Evolutionary conservation across 2,329 filamentous ascomycete species (phyloP).

Genomic region (Nothophoma quercina): DNA sequence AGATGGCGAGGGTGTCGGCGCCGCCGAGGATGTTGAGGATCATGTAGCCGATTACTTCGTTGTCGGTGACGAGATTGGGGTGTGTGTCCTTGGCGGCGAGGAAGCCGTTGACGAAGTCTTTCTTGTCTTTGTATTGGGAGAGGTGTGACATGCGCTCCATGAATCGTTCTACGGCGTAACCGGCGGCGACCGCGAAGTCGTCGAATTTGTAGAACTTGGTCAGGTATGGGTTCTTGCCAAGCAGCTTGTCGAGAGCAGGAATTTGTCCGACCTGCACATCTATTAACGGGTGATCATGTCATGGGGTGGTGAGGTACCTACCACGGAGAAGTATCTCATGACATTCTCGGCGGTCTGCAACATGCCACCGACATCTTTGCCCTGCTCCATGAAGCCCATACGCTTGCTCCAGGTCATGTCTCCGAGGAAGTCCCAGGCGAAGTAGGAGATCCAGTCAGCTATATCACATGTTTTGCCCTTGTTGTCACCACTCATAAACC

Average conservation of each 20-base stretch:
- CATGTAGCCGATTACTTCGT: constrained; percentile 43
- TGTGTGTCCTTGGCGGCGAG: constrained; percentile 27
- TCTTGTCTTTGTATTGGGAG: constrained; percentile 24
- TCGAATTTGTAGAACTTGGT: constrained; percentile 33
- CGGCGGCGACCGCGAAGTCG: constrained; percentile 32
- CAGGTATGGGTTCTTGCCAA: constrained; percentile 31
- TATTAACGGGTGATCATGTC: background rate
- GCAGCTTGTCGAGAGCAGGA: constrained; percentile 36
- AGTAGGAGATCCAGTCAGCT: constrained; percentile 43
- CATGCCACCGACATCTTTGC: constrained; percentile 48
- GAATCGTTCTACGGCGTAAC: constrained; percentile 27
- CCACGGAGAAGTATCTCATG: constrained; percentile 37
- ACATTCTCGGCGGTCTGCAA: constrained; percentile 48
- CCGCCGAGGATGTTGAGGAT: constrained; percentile 46
- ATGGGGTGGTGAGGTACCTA: constrained; percentile 17
- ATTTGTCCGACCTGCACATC: constrained; percentile 38
- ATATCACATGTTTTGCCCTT: constrained; percentile 40
- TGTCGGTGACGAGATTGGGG: constrained; percentile 35
- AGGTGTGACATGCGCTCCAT: constrained; percentile 31
- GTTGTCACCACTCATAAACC: constrained; percentile 36
- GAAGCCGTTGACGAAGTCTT: constrained; percentile 34
- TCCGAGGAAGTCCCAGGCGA: constrained; percentile 46
- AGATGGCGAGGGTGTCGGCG: constrained; percentile 39
- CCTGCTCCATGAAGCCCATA: constrained; percentile 54
- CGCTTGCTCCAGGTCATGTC: constrained; percentile 52